phyloP scores from a whole-genome alignment of 495 filamentous ascomycete species.

The Talaromyces liani region DNA sequence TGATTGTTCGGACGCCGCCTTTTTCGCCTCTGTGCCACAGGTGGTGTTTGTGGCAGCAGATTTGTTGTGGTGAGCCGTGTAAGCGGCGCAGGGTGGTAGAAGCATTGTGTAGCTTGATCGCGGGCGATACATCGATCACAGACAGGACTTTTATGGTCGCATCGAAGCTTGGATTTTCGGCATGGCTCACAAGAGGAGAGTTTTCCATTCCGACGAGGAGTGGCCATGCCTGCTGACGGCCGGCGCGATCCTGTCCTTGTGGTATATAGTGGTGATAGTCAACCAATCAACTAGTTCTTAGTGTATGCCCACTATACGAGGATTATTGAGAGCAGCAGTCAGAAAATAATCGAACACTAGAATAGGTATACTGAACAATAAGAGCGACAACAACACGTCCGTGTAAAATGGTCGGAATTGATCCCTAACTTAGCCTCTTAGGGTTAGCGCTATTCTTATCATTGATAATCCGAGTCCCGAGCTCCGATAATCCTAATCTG shows the following conservation, averaged over 20 bases:
- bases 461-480: not conserved
- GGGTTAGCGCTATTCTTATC: not conserved
- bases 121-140: slow-evolving; percentile 24
- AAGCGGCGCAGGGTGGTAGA: slow-evolving; percentile 35
- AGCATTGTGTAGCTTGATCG: slow-evolving; percentile 18
- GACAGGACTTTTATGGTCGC: slow-evolving; percentile 31
- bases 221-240: slow-evolving; percentile 18
- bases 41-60: not conserved
- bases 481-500: not conserved
- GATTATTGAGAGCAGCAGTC: not conserved
- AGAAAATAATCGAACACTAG: not conserved
- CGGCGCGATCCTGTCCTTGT: not conserved
- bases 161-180: slow-evolving; percentile 38
- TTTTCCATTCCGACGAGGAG: slow-evolving; percentile 37
- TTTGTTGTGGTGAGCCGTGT: slow-evolving; percentile 11
- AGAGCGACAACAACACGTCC: not conserved
- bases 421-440: not conserved
- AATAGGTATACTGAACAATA: not conserved
- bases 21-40: not conserved
- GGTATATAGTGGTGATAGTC: not conserved
- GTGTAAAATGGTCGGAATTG: not conserved
- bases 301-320: not conserved
- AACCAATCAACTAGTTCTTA: not conserved
- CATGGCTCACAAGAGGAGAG: slow-evolving; percentile 42
- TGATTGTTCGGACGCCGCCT: not conserved